These are phyloP conservation scores for Paragyromitra xinjiangensis DNA, from an alignment of 495 filamentous ascomycete species.

Conservation along the genomic window DNA sequence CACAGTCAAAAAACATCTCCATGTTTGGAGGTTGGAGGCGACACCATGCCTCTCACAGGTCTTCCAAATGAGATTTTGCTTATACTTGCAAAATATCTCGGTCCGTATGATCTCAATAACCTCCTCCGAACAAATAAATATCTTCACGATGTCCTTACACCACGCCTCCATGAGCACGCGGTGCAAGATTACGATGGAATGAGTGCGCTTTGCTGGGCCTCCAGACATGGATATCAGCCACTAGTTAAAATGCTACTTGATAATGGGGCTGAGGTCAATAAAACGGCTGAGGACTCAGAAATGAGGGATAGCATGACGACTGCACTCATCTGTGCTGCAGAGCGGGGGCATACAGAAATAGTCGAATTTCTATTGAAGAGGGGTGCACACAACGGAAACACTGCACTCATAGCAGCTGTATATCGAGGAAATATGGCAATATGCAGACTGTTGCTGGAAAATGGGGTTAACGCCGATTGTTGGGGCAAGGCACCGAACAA, in stretches of 20 bases:
- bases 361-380: constrained; percentile 20
- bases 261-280: constrained; percentile 25
- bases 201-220: constrained; percentile 30
- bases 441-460: constrained; percentile 19
- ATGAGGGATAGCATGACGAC: constrained; percentile 17
- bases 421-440: constrained; percentile 30
- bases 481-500: constrained; percentile 15
- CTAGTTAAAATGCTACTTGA: constrained; percentile 18
- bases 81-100: constrained; percentile 15
- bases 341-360: constrained; percentile 18
- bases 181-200: constrained; percentile 36
- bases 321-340: constrained; percentile 17
- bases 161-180: constrained; percentile 23
- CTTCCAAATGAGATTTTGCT: constrained; percentile 36
- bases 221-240: constrained; percentile 22
- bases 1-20: background rate
- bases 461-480: constrained; percentile 21
- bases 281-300: constrained; percentile 17
- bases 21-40: background rate
- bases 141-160: constrained; percentile 17
- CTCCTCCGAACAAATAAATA: constrained; percentile 31
- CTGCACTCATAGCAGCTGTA: constrained; percentile 15
- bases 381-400: constrained; percentile 8
- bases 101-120: constrained; percentile 30
- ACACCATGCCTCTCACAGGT: constrained; percentile 24